Evolutionary conservation across 768 basidiomycete species (phyloP), one percentile per base, ranked within the genome.

Genomic region (Tricholoma hemisulphureum): DNA sequence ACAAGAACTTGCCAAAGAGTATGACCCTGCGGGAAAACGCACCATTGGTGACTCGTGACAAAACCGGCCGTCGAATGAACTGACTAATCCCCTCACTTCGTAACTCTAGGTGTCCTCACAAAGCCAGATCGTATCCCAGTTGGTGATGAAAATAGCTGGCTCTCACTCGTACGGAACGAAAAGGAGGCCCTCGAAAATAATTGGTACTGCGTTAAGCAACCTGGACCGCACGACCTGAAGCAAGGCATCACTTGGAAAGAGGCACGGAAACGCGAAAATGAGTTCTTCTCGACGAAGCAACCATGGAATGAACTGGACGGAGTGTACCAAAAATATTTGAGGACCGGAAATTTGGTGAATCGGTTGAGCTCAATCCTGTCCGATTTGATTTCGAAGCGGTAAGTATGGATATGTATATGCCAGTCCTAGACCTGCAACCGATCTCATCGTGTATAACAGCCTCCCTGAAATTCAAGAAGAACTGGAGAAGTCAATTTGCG

Each of bases 41-140:
- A 92, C 89, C 0, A 86, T 91, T 13, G 89, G 90, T 88, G 59
- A 14, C 2, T 18, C 0, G 9, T 28, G 18, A 11, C 43, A 21
- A 1, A n/a, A 3, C 1, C 35, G n/a, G 9, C 34, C 1, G n/a
- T 13, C 26, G 9, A 29, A 28, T 1, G 13, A 24, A 28, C 0
- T 5, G 4, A 4, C 2, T 18, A 8, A 37, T 32, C 41, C 31
- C 26, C 5, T 28, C 6, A 6, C 13, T 18, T 34, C 24, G 6
- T 34, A 21, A 11, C 20, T 6, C 11, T n/a, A 88, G 88, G 88
- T 45, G 86, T 89, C 11, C 76, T 89, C n/a, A 92, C 88, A 0
- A 91, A 92, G 60, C 87, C 87, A 0, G 89, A 89, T 61, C 81
- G 85, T 8, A 88, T 86, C 55, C 81, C 81, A 0, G 49, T 66